These are phyloP conservation scores for Yamadazyma buinensis DNA, from an alignment of 1,139 yeast genomes.

Conservation along the genomic window DNA sequence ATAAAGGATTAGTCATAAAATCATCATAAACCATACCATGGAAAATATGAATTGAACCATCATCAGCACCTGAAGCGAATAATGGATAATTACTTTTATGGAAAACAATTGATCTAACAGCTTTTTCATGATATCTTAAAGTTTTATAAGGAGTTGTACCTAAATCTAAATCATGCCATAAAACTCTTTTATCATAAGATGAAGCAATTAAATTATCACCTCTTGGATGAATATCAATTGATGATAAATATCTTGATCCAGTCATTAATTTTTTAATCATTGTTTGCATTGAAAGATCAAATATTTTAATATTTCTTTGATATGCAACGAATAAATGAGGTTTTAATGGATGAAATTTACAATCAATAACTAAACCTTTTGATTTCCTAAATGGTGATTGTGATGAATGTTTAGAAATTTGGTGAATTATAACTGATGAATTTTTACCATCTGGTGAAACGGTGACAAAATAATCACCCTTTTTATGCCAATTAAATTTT, in stretches of 20 bases:
- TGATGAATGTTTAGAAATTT: conserved; percentile 89
- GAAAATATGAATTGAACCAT: conserved; percentile 89
- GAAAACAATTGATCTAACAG: conserved; percentile 83
- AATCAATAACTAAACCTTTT: conserved; percentile 93
- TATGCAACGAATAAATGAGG: conserved; percentile 94
- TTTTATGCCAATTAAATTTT: conserved; percentile 91
- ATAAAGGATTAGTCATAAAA: conserved; percentile 88
- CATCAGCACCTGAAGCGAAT: conserved; percentile 96
- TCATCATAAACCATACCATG: conserved; percentile 97
- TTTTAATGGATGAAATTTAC: conserved; percentile 93
- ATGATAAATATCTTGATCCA: conserved; percentile 92
- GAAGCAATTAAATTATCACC: conserved; percentile 94
- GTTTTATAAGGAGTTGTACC: conserved; percentile 92
- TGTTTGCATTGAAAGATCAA: conserved; percentile 84
- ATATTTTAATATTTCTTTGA: conserved; percentile 85
- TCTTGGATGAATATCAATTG: conserved; percentile 90
- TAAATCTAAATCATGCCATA: conserved; percentile 96
- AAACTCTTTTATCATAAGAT: conserved; percentile 89
- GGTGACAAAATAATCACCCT: conserved; percentile 94
- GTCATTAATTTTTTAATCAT: conserved; percentile 83
- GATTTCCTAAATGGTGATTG: conserved; percentile 95
- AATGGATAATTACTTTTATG: conserved; percentile 84
- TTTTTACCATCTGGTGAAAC: conserved; percentile 89
- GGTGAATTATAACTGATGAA: conserved; percentile 89
- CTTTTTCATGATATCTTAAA: conserved; percentile 88